Evolutionary conservation across 2,329 filamentous ascomycete genomes (phyloP).

Genomic region (Didymella pinodella): DNA sequence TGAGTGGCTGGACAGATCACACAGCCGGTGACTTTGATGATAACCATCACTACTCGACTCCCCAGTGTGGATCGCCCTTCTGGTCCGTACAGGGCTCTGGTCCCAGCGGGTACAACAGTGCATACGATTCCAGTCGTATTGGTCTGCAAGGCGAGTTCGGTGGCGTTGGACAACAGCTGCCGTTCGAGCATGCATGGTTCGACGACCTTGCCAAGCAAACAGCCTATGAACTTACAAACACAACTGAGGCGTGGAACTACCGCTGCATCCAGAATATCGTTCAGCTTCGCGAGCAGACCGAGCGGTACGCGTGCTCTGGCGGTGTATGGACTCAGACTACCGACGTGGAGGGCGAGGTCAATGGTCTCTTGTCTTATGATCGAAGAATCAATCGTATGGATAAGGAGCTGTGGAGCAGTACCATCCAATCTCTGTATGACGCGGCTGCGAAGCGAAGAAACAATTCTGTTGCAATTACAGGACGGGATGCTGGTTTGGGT

Average conservation of each 20-base stretch:
- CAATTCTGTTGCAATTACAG: conserved; percentile 11
- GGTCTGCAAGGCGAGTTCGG: conserved; percentile 77
- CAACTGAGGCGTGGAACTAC: conserved; percentile 70
- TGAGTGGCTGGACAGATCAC: conserved; percentile 72
- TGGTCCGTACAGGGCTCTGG: conserved; percentile 66
- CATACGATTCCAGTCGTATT: conserved; percentile 63
- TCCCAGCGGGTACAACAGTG: conserved; percentile 53
- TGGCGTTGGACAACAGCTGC: conserved; percentile 71
- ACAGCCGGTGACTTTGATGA: conserved; percentile 71
- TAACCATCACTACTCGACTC: conserved; percentile 75
- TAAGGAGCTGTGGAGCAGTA: conserved; percentile 64
- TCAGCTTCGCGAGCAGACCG: conserved; percentile 59
- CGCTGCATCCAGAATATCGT: conserved; percentile 63
- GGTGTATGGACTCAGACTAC: conserved; percentile 78
- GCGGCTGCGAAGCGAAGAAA: conserved; percentile 47
- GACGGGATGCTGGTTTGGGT: background rate
- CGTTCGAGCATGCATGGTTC: conserved; percentile 69
- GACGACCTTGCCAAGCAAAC: conserved; percentile 66
- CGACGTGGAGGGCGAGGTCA: conserved; percentile 78
- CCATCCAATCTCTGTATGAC: conserved; percentile 67
- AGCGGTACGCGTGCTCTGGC: conserved; percentile 68
- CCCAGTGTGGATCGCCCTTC: conserved; percentile 74
- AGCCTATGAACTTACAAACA: conserved; percentile 71
- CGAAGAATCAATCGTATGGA: conserved; percentile 67
- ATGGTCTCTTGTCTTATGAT: conserved; percentile 75